Percentiles rank a stretch among this genome's conserved stretches.
These are phyloP conservation scores for Xylaria acuta DNA, from an alignment of 495 filamentous ascomycete species.

Conservation along the genomic window DNA sequence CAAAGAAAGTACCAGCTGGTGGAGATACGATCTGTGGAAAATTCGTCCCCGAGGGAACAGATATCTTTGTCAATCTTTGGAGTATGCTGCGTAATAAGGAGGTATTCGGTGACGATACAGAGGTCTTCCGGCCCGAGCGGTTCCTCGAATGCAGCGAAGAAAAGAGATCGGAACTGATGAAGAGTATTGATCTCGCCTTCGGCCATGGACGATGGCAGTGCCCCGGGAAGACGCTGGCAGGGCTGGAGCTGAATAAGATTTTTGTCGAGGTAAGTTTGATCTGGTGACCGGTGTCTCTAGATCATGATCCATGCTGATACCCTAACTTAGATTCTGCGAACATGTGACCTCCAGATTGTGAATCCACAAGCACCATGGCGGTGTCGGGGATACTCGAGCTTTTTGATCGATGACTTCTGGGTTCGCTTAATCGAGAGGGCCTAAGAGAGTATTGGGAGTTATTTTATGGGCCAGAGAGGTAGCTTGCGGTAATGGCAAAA, in stretches of 20 bases:
- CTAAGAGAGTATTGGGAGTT: not conserved
- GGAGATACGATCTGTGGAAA: conserved; percentile 57
- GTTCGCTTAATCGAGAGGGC: conserved; percentile 27
- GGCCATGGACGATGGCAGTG: conserved; percentile 54
- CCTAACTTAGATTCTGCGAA: conserved; percentile 56
- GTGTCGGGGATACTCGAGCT: conserved; percentile 27
- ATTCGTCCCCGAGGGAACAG: conserved; percentile 59
- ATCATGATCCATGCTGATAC: conserved; percentile 1
- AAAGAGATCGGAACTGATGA: conserved; percentile 46
- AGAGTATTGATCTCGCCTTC: conserved; percentile 47
- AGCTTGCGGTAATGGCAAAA: not conserved
- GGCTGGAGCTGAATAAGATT: conserved; percentile 61
- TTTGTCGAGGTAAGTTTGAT: conserved; percentile 57
- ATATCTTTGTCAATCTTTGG: conserved; percentile 57
- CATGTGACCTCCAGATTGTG: conserved; percentile 59
- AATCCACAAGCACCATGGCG: conserved; percentile 55
- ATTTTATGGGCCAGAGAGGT: not conserved
- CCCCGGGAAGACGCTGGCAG: conserved; percentile 52
- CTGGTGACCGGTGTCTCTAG: not conserved
- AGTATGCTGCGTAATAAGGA: conserved; percentile 40
- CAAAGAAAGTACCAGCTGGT: conserved; percentile 55
- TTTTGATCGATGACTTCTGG: conserved; percentile 33
- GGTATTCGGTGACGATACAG: conserved; percentile 56
- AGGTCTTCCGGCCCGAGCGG: conserved; percentile 61
- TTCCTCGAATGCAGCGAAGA: conserved; percentile 56